A percentile compares a stretch with the other conserved stretches of the same genome.
These are phyloP conservation scores for Priceomyces castillae DNA, from an alignment of 805 yeast genomes.

Conservation along the genomic window DNA sequence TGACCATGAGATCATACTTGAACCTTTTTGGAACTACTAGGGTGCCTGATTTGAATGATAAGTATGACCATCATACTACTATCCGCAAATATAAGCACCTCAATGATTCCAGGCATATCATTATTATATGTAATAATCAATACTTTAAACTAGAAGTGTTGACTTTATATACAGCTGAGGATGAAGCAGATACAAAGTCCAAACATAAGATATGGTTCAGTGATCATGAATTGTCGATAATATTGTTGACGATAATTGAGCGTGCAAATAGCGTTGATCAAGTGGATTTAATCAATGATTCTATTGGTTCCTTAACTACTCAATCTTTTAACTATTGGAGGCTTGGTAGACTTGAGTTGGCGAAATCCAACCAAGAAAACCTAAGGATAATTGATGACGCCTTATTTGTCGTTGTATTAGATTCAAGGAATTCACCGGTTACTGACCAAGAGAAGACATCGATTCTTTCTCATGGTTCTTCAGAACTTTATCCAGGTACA, in stretches of 20 bases:
- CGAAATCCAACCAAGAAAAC: conserved; percentile 32
- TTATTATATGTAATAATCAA: conserved; percentile 49
- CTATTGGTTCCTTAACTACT: conserved; percentile 55
- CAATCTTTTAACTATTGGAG: conserved; percentile 52
- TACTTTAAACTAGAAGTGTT: conserved; percentile 50
- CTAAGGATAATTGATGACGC: conserved; percentile 46
- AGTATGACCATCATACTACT: conserved; percentile 33
- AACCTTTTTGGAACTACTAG: conserved; percentile 72
- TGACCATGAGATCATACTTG: conserved; percentile 67
- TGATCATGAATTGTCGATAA: conserved; percentile 47
- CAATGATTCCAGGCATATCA: conserved; percentile 47
- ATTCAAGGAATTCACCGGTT: conserved; percentile 41
- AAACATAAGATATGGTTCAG: conserved; percentile 49
- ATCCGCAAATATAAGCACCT: conserved; percentile 30
- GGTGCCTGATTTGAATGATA: conserved; percentile 27
- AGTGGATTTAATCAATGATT: conserved; percentile 40
- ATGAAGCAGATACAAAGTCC: conserved; percentile 15
- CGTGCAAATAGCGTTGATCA: conserved; percentile 33
- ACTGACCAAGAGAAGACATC: conserved; percentile 48
- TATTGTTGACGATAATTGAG: conserved; percentile 43
- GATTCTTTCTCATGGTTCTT: conserved; percentile 52
- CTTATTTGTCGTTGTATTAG: conserved; percentile 51
- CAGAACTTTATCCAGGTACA: conserved; percentile 37
- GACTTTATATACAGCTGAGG: conserved; percentile 21
- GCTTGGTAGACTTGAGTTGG: conserved; percentile 41